phyloP scores from a whole-genome alignment of 73 alveolate species.

The Tetrahymena thermophila region DNA sequence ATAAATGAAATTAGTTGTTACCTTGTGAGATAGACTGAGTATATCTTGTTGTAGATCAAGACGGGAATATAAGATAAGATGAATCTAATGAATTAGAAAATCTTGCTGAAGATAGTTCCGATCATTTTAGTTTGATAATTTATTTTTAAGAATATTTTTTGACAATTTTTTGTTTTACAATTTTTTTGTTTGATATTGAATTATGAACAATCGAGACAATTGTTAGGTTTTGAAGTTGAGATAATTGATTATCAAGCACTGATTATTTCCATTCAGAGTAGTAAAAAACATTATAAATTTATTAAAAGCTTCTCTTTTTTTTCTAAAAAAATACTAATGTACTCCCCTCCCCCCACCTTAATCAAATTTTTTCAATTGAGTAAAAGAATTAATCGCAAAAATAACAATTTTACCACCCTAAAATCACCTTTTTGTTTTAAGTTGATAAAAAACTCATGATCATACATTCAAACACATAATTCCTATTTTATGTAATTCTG shows the following conservation, averaged over 20 bases:
- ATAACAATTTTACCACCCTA: background rate
- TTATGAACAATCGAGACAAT: background rate
- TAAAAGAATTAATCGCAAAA: background rate
- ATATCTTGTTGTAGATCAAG: conserved; percentile 21
- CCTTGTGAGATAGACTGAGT: background rate
- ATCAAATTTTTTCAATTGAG: background rate
- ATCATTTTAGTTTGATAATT: background rate
- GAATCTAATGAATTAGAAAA: background rate
- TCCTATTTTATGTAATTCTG: background rate
- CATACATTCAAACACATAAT: too few relatives aligned
- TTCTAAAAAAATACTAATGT: background rate
- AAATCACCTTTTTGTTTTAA: too few relatives aligned
- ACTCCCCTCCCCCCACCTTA: background rate
- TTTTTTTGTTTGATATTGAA: background rate
- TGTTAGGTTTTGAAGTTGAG: background rate
- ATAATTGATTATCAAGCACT: background rate
- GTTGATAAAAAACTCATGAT: background rate
- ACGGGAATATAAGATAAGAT: conserved; percentile 30
- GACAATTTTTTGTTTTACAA: background rate
- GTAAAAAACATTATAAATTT: background rate
- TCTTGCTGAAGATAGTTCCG: background rate
- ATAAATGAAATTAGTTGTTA: background rate
- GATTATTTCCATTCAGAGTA: background rate
- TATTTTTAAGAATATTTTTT: background rate
- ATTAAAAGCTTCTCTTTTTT: background rate